A percentile compares a stretch with the other conserved stretches of the same genome.
These are phyloP conservation scores for Stephania yunnanensis DNA, from an alignment of 164 flowering plant genomes.

Conservation along the genomic window DNA sequence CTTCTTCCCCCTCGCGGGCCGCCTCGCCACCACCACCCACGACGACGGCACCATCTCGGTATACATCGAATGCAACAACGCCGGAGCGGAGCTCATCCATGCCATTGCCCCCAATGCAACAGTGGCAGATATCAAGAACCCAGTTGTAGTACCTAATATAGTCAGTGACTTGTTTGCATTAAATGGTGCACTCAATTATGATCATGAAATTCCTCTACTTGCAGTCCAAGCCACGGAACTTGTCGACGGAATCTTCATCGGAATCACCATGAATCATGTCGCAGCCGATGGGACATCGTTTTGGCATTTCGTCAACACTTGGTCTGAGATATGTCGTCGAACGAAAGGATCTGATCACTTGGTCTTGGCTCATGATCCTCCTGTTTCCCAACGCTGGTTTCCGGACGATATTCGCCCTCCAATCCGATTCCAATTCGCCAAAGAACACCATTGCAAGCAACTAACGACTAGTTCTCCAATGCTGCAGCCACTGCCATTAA, in stretches of 20 bases:
- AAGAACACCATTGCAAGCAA: too few relatives aligned
- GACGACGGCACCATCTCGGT: slow-evolving; percentile 7
- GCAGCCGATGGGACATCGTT: slow-evolving; percentile 24
- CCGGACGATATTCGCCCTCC: slow-evolving; percentile 3
- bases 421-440: background rate
- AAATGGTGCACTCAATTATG: slow-evolving; percentile 7
- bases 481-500: background rate
- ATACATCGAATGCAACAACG: slow-evolving; percentile 18
- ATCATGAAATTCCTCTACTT: slow-evolving; percentile 21
- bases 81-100: slow-evolving; percentile 22
- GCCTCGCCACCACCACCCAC: slow-evolving; percentile 8
- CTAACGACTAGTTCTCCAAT: too few relatives aligned
- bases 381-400: slow-evolving; percentile 21
- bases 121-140: slow-evolving; percentile 4
- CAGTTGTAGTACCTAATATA: slow-evolving; percentile 6
- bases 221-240: slow-evolving; percentile 26
- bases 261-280: slow-evolving; percentile 20
- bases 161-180: slow-evolving; percentile 17
- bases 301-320: slow-evolving; percentile 31
- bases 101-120: slow-evolving; percentile 6
- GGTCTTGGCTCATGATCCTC: slow-evolving; percentile 1
- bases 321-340: slow-evolving; percentile 25
- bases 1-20: slow-evolving; percentile 19
- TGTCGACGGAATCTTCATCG: slow-evolving; percentile 25
- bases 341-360: too few relatives aligned